These are phyloP conservation scores for Macrolepiota albuminosa DNA, from an alignment of 768 basidiomycete species.

Conservation along the genomic window DNA sequence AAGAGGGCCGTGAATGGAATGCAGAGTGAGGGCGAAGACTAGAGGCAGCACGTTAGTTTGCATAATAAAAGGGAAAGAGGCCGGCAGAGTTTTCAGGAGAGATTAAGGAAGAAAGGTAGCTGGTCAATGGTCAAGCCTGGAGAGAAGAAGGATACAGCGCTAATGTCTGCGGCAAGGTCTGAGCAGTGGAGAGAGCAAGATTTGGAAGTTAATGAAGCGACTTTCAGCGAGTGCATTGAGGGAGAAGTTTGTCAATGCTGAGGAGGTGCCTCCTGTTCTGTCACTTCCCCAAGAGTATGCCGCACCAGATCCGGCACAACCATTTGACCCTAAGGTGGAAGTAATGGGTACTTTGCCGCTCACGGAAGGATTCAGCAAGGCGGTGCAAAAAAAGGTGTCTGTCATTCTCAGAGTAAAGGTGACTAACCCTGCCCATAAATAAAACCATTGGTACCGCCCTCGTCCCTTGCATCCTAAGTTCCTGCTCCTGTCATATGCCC, in stretches of 20 bases:
- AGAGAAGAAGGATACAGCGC: neutral
- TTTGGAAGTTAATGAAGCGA: slow-evolving; percentile 70
- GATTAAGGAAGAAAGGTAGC: slow-evolving; percentile 13
- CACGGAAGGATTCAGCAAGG: slow-evolving; percentile 3
- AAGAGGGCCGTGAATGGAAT: slow-evolving; percentile 16
- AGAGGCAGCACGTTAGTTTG: neutral
- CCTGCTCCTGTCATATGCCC: neutral
- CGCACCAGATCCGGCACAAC: neutral
- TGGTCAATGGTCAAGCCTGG: slow-evolving; percentile 11
- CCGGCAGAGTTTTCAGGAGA: slow-evolving; percentile 32
- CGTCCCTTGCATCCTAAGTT: neutral
- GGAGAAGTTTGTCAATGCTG: slow-evolving; percentile 40
- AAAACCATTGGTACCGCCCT: neutral
- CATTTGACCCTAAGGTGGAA: neutral
- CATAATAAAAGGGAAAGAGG: slow-evolving; percentile 4
- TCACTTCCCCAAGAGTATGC: slow-evolving; percentile 45
- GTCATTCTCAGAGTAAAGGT: slow-evolving; percentile 5
- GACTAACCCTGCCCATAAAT: neutral
- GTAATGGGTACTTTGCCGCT: neutral
- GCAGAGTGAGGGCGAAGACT: slow-evolving; percentile 7
- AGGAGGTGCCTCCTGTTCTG: slow-evolving; percentile 52
- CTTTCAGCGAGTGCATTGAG: slow-evolving; percentile 61
- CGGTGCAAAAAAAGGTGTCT: slow-evolving; percentile 13
- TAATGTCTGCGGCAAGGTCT: slow-evolving; percentile 9
- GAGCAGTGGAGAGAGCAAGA: slow-evolving; percentile 28